Percentiles rank a stretch among this genome's conserved stretches.
phyloP scores from a whole-genome alignment of 2,329 filamentous ascomycete genomes.

The Hortaea werneckii region DNA sequence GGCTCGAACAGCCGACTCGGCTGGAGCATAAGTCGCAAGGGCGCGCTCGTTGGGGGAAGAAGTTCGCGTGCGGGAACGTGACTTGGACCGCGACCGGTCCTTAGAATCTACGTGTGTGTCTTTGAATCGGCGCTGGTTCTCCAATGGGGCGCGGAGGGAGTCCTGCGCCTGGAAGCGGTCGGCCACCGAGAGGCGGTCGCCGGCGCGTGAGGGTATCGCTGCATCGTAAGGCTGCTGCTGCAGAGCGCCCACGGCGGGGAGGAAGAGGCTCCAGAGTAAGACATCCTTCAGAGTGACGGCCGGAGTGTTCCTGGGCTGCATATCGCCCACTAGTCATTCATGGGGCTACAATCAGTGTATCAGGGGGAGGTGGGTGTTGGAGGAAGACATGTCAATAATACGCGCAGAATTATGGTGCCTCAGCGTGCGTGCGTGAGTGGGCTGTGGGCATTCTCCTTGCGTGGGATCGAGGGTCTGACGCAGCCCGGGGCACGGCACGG shows the following conservation, averaged over 20 bases:
- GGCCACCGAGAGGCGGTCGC: not conserved
- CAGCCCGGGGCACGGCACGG: too few species aligned
- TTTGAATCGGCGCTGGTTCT: constrained; percentile 16
- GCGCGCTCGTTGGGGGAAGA: constrained; percentile 65
- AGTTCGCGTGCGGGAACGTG: constrained; percentile 19
- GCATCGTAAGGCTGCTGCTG: constrained; percentile 5
- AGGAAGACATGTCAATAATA: not conserved
- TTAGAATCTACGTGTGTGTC: constrained; percentile 15
- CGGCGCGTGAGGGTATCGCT: not conserved
- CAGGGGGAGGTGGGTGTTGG: not conserved
- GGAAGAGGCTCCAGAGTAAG: constrained; percentile 3
- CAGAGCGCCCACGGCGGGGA: not conserved
- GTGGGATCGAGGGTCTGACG: not conserved
- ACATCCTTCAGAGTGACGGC: constrained; percentile 2
- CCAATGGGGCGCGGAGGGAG: constrained; percentile 18
- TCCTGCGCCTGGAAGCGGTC: constrained; percentile 10
- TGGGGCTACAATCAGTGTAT: not conserved
- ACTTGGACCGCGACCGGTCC: constrained; percentile 9
- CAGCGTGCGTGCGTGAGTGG: not conserved
- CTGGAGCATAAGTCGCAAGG: constrained; percentile 96
- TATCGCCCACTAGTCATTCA: not conserved
- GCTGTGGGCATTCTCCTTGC: not conserved
- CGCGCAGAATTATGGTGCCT: not conserved
- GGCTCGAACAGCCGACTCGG: constrained; percentile 82
- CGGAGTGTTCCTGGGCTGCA: constrained; percentile 2